These are phyloP conservation scores for Piper longum DNA, from an alignment of 164 flowering plant genomes.

Conservation along the genomic window DNA sequence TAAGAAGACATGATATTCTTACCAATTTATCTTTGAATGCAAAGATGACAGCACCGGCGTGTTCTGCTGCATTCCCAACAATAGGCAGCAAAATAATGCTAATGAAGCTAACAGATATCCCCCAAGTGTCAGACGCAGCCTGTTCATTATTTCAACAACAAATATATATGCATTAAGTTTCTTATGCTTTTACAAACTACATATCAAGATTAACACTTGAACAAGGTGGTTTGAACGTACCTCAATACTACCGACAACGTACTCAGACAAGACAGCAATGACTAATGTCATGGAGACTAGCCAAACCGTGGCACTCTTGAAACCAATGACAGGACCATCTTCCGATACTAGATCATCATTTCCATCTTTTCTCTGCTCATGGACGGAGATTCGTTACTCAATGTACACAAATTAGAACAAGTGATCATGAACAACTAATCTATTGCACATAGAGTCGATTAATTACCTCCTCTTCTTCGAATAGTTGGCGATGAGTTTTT, in stretches of 20 bases:
- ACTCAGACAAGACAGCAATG: conserved; percentile 71
- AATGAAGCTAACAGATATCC: conserved; percentile 72
- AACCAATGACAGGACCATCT: conserved; percentile 57
- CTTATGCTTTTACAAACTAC: too few species aligned
- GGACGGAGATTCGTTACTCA: too few species aligned
- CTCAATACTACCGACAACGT: conserved; percentile 83
- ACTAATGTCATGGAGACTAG: conserved; percentile 51
- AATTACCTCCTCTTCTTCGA: conserved; percentile 50
- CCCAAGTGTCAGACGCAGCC: conserved; percentile 82
- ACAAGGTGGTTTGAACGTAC: conserved; percentile 16
- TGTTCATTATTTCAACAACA: conserved; percentile 40
- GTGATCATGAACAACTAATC: too few species aligned
- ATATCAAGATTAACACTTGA: too few species aligned
- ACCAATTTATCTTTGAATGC: conserved; percentile 90
- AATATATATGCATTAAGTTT: too few species aligned
- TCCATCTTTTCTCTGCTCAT: conserved; percentile 12
- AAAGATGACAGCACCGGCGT: conserved; percentile 83
- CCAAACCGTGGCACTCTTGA: conserved; percentile 62
- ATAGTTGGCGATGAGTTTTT: conserved; percentile 61
- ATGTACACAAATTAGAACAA: too few species aligned
- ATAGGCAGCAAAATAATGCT: conserved; percentile 85
- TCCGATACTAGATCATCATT: conserved; percentile 19
- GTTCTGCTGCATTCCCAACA: conserved; percentile 98
- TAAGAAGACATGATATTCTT: conserved; percentile 3
- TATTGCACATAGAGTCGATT: not conserved